Evolutionary conservation across 371 early-diverging fungal species (phyloP).

Genomic region (Lichtheimia ramosa): DNA sequence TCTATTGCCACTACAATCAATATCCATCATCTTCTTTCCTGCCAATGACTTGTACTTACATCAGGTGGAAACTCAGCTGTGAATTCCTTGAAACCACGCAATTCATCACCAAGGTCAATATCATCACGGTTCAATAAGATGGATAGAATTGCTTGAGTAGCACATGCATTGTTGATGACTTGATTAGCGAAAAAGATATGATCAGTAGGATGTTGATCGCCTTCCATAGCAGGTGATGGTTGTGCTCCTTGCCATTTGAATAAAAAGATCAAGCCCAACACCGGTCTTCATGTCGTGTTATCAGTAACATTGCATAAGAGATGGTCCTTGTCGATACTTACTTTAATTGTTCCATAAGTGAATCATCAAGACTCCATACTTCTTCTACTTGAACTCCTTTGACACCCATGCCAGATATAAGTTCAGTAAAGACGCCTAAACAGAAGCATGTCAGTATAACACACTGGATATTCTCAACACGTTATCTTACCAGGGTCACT

Average conservation of each 20-base stretch:
- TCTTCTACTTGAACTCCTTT: conserved; percentile 83
- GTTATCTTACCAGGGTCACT: conserved; percentile 78
- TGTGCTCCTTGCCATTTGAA: conserved; percentile 80
- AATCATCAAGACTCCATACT: conserved; percentile 74
- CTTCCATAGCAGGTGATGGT: conserved; percentile 24
- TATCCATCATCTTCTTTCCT: neutral
- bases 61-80: conserved; percentile 79
- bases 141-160: conserved; percentile 91
- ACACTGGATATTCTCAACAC: neutral
- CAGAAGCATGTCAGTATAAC: no score
- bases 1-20: conserved; percentile 31
- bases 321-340: conserved; percentile 22
- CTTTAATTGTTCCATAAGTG: conserved; percentile 61
- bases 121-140: conserved; percentile 76
- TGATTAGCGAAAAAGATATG: conserved; percentile 81
- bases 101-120: conserved; percentile 73
- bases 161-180: conserved; percentile 86
- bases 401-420: conserved; percentile 84
- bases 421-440: conserved; percentile 88
- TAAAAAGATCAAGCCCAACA: conserved; percentile 87
- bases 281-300: conserved; percentile 43
- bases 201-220: conserved; percentile 26
- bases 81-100: conserved; percentile 79
- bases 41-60: conserved; percentile 36
- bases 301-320: neutral